Base-by-base conservation (phyloP, 345 rosid species). In the Syzygium jambos region DNA sequence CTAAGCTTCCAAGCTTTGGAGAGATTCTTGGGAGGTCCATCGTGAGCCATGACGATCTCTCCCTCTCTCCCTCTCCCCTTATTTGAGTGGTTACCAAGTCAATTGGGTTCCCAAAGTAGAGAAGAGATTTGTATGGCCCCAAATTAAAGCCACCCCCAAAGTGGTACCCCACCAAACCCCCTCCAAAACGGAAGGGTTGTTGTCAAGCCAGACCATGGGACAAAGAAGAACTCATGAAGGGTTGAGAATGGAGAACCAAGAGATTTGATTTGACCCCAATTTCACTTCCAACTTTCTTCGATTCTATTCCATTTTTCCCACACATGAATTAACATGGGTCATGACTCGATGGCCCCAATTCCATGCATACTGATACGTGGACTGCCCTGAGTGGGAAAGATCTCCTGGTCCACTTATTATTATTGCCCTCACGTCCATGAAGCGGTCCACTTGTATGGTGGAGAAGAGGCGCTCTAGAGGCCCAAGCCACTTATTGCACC, bases 71-170 rank as follows among this genome's bases (percentile, higher is more conserved):
- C 83, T 52, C 85, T 88, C 89, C 73, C 84, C 46, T 78, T 55
- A 85, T 85, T 78, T 88, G 90, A 90, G 93, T 93, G 94, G 94
- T 89, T 92, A 88, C 85, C 89, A 87, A 87, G 94, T 91, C 93
- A 90, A 91, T 91, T 90, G 12, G 46, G 78, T 86, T 89, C 78
- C 77, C 88, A 55, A 88, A 89, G 91, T 90, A 87, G 90, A 89
- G 89, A 88, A 87, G 85, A 51, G 21, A 88, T 86, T 93, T 90
- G n/a, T 91, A 92, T 93, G 98, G 96, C 87, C 89, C 82, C 92
- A 88, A 93, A 90, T 94, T 94, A 93, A 93, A 93, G 95, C 87
- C 17, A 23, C 86, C 73, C 78, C 6, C 51, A 13, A 29, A 86
- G 90, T 86, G 89, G 90, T 80, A 16, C 34, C 91, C 91, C 87